Base-by-base conservation (phyloP, 2,329 filamentous ascomycete genomes). In the Penicillium sp. region DNA sequence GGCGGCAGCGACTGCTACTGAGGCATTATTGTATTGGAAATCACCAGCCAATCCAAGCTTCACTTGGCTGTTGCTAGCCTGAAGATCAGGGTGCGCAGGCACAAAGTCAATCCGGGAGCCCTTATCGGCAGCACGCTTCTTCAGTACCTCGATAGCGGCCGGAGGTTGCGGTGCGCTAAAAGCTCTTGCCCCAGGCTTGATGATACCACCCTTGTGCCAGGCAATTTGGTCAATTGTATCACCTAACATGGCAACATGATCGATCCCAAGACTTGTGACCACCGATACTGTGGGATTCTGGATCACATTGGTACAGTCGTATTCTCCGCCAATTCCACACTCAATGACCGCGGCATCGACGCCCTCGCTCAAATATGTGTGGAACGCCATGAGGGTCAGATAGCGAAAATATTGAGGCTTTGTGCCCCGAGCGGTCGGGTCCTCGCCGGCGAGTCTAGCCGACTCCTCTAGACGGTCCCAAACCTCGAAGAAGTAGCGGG, bases 361-460 rank as follows among this genome's bases (percentile, higher is more conserved):
- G 1, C 87, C 86, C 68, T 94, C 87, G 44, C 79, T 72, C 24
- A 95, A 66, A 63, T 95, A 99, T 1, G 86, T 81, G 65, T 95
- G 91, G 64, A 95, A 84, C 1, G 92, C 92, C 76, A 96, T 82
- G 34, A 99, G 79, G 0, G 93, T 96, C 66, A 99, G 71, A 67
- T 89, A 96, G 26, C 93, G 87, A 71, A 97, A 97, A 72, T 95
- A 97, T 47, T 91, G 88, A 0, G 94, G 94, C 70, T 95, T 95
- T 1, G 83, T 83, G 1, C 71, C 74, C 0, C 76, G 74, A 16
- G 73, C 73, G n/a, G 73, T 70, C 1, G 85, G 79, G 45, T 81
- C 73, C 42, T 73, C 62, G 0, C 83, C 82, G 13, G 78, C 79
- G 0, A 77, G 72, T 13, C 78, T 77, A 1, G 77, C 80, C 8